Evolutionary conservation across 352 stramenopile species (phyloP), one percentile per base, ranked within the genome.

Genomic region (Globisporangium ultimum): DNA sequence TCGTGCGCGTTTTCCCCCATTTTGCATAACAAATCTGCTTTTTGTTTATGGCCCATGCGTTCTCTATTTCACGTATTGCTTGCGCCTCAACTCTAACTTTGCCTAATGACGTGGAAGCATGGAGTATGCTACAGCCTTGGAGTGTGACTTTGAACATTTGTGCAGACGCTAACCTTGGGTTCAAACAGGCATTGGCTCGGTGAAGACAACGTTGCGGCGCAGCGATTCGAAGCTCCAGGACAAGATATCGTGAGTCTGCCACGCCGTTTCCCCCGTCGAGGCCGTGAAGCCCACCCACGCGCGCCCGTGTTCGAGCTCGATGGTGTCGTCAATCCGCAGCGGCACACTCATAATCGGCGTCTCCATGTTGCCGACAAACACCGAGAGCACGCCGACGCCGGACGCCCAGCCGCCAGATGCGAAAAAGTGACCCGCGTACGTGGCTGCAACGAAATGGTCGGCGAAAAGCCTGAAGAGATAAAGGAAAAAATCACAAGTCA

Each of bases 251-350:
- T 98, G 89, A 3, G 78, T 78, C 72, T 98, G 92, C 75, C 83
- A 98, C 24, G 86, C 83, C 0, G 68, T 70, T 48, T 64, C 72
- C 6, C 89, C 90, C 0, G 94, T 98, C 28, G 89, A 77, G 2
- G 87, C 88, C 1, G 94, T 97, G 63, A 98, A 97, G n/a, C 94
- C 94, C 0, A 98, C 87, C 71, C 78, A 98, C 3, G 88, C 86
- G 2, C 91, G 80, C 11, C 81, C 81, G 46, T 96, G 91, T 46
- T 84, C 74, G 10, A 98, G 74, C 49, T 87, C 69, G 40, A 98
- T 55, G 5, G 76, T 89, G 21, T 70, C 65, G 45, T 93, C 87
- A 11, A 98, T 60, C 49, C 96, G 90, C 18, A 98, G 53, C 21
- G 89, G 89, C 13, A 97, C 87, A 11, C 72, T 81, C 15, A 98